Evolutionary conservation across 2,329 filamentous ascomycete species (phyloP).

Genomic region (Clonostachys chloroleuca): DNA sequence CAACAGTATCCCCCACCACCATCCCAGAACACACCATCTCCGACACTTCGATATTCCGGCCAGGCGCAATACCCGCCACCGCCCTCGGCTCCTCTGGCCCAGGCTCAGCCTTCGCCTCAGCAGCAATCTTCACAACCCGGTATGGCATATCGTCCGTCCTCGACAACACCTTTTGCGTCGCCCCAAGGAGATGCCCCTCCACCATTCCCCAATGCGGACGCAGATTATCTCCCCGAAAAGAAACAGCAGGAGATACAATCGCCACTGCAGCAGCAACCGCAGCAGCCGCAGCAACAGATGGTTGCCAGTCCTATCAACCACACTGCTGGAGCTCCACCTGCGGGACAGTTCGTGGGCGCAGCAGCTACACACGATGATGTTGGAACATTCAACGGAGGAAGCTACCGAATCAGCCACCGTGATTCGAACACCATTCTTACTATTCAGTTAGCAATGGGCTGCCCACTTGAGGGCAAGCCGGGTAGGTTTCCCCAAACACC

Average conservation of each 20-base stretch:
- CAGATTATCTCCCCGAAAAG: slow-evolving; percentile 22
- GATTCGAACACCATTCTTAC: slow-evolving; percentile 89
- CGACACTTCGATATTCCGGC: slow-evolving; percentile 7
- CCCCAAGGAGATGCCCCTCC: slow-evolving; percentile 14
- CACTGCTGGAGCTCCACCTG: slow-evolving; percentile 31
- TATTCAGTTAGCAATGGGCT: slow-evolving; percentile 83
- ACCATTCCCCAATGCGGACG: slow-evolving; percentile 10
- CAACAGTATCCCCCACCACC: slow-evolving; percentile 10
- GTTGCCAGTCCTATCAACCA: slow-evolving; percentile 18
- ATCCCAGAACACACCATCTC: slow-evolving; percentile 11
- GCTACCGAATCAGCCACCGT: slow-evolving; percentile 87
- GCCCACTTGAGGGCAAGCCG: slow-evolving; percentile 76
- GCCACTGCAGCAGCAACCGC: slow-evolving; percentile 1
- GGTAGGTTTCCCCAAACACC: slow-evolving; percentile 32
- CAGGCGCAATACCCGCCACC: slow-evolving; percentile 5
- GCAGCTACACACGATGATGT: slow-evolving; percentile 66
- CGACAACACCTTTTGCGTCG: slow-evolving; percentile 13
- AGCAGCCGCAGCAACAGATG: slow-evolving; percentile 10
- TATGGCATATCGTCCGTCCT: slow-evolving; percentile 13
- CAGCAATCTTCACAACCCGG: slow-evolving; percentile 7
- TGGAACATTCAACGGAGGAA: slow-evolving; percentile 95
- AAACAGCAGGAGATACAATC: slow-evolving; percentile 14
- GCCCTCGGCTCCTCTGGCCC: slow-evolving; percentile 8
- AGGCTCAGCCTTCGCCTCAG: slow-evolving; percentile 16
- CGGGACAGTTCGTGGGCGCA: slow-evolving; percentile 60